Base-by-base conservation (phyloP, 2,329 filamentous ascomycete species). In the Cercospora nicotianae region DNA sequence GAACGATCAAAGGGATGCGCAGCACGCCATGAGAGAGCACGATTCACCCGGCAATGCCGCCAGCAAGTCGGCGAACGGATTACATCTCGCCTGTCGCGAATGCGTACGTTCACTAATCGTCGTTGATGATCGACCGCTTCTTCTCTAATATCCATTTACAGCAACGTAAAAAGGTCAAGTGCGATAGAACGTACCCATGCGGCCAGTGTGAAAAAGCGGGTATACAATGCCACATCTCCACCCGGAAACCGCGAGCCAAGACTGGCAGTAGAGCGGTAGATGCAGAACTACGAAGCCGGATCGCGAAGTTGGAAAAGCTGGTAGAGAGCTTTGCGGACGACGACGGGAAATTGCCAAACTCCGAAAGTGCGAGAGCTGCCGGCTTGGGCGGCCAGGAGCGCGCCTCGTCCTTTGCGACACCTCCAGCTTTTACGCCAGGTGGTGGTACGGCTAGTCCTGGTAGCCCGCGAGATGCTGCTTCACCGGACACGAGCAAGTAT, bases 401-500 rank as follows among this genome's bases (percentile, higher is more conserved):
- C 10, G 16, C 7, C 12, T 12, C 60, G 16, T 39, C 42, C 5
- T 53, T 55, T 6, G 10, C 8, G n/a, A 26, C 61, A 42, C 18
- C 42, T 26, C 30, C 62, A 65, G n/a, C 20, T 28, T 51, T 61
- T n/a, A 39, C 23, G 53, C 33, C 31, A 7, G 61, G 45, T 2
- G 23, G 28, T 20, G 42, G 42, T 16, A 33, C 39, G 12, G 31
- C 36, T 39, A 64, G 63, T 65, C 66, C 65, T 12, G 57, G 59
- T 18, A 69, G 64, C 55, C 57, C 66, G 2, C 23, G 63, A 30
- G 69, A 69, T 20, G 57, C 65, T 16, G 51, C 60, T 36, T 67
- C 70, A 8, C 68, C 69, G 36, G 45, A 65, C n/a, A 70, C 72
- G 16, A 74, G 70, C 39, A 75, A 72, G 59, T 78, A 76, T 58